Percentiles rank a stretch among this genome's conserved stretches.
Conservation (phyloP, 2,329 filamentous ascomycete species). For the Cladosporium sp. region DNA sequence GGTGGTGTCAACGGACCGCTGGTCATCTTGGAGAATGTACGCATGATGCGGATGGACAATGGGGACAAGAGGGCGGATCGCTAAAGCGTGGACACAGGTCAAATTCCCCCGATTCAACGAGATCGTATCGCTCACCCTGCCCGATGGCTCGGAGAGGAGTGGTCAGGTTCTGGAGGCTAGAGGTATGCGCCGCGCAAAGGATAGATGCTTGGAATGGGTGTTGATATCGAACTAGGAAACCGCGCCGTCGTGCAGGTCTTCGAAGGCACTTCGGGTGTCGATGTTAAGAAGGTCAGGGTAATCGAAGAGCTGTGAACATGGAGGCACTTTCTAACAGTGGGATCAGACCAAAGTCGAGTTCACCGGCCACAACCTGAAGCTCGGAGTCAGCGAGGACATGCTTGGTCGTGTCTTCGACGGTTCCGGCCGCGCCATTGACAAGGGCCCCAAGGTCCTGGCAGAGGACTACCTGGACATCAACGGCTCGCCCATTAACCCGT, state of each 20-base stretch:
- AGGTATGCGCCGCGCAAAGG: constrained; percentile 52
- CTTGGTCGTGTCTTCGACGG: constrained; percentile 97
- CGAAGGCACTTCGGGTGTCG: constrained; percentile 92
- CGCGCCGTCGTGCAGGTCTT: constrained; percentile 97
- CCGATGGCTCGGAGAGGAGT: constrained; percentile 87
- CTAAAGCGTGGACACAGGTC: constrained; percentile 53
- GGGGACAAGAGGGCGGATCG: background rate
- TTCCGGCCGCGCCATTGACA: constrained; percentile 95
- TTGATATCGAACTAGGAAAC: constrained; percentile 55
- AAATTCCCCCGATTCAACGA: constrained; percentile 98
- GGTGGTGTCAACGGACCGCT: constrained; percentile 96
- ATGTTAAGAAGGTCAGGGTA: constrained; percentile 77
- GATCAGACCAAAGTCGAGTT: constrained; percentile 90
- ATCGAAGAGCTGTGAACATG: background rate
- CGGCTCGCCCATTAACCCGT: constrained; percentile 96
- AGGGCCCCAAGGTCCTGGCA: constrained; percentile 94
- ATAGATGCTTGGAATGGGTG: constrained; percentile 7
- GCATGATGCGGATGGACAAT: constrained; percentile 27
- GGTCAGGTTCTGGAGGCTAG: constrained; percentile 96
- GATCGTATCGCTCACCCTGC: constrained; percentile 91
- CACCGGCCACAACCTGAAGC: constrained; percentile 92
- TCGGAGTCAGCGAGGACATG: constrained; percentile 99
- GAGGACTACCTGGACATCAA: constrained; percentile 99
- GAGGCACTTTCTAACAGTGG: constrained; percentile 2
- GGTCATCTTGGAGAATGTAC: constrained; percentile 93